Evolutionary conservation across 345 rosid genomes (phyloP), one percentile per base, ranked within the genome.

Genomic region (Euclidium syriacum): DNA sequence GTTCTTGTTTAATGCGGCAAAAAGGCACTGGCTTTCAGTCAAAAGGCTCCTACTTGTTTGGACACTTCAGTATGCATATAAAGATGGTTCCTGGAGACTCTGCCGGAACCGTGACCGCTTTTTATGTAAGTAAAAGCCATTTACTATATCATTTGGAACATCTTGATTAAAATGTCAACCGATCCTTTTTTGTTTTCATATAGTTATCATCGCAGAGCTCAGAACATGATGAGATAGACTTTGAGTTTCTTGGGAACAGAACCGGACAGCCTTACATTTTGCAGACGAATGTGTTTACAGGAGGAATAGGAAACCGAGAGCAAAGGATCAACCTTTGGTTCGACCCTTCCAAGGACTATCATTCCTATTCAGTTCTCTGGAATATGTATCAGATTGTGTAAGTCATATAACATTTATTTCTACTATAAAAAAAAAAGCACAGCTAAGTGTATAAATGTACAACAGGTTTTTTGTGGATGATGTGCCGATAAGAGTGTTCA

Each of bases 191-290:
- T 41, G 7, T 35, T 40, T 58, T 24, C 46, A 1, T 70, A 77
- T 88, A 90, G 97, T 75, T 90, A 50, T 82, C 95, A 34, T 90
- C 94, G 12, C 88, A 83, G 76, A 82, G 78, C 71, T 59, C 90
- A 4, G 90, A 82, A 75, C 97, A 90, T 35, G 97, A 90, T 41
- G 96, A 90, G 73, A 87, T 90, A 58, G 97, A 90, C 63, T 87
- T 90, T 54, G 94, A 90, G 87, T 87, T 90, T 83, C 72, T 90
- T 63, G 95, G 97, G 25, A 90, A 90, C 83, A 79, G 85, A 64
- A 82, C 79, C 4, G 95, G 95, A 0, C 83, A 90, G 47, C 97
- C 97, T 2, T 80, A 81, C 74, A 90, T 85, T 64, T 56, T 87
- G 48, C 97, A 87, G 58, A 87, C 94, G 1, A 87, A 87, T 49